These are phyloP conservation scores for Neostapfia colusana DNA, from an alignment of 176 grass and related monocot species.

Conservation along the genomic window DNA sequence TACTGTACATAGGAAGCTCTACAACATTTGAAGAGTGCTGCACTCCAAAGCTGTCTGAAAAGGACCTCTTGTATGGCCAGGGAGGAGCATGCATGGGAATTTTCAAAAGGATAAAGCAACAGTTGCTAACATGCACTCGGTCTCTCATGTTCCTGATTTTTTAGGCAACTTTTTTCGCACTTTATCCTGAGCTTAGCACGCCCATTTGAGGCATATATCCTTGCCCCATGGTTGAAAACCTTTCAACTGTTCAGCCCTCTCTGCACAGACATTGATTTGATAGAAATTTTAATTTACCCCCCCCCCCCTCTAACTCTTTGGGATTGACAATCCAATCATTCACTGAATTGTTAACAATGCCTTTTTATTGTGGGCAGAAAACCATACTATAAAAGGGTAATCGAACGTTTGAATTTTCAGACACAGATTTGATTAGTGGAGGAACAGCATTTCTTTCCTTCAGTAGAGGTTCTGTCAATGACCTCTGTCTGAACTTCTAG, in stretches of 20 bases:
- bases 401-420: background rate
- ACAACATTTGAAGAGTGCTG: slow-evolving; percentile 12
- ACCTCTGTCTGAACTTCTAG: background rate
- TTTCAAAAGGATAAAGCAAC: slow-evolving; percentile 65
- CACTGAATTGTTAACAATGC: background rate
- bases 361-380: background rate
- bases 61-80: slow-evolving; percentile 28
- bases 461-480: background rate
- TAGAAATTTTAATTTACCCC: background rate
- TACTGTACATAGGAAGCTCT: background rate
- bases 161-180: slow-evolving; percentile 17
- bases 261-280: slow-evolving; percentile 13
- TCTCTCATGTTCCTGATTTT: background rate
- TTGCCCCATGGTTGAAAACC: background rate
- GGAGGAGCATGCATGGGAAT: slow-evolving; percentile 47
- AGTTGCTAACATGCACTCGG: slow-evolving; percentile 29
- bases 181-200: slow-evolving; percentile 35
- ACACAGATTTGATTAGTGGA: background rate
- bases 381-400: background rate
- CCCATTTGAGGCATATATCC: background rate
- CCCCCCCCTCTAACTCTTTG: background rate
- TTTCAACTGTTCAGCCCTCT: background rate
- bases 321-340: slow-evolving; percentile 10
- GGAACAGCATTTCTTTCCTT: background rate
- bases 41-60: slow-evolving; percentile 40